phyloP scores from a whole-genome alignment of 768 basidiomycete species.

The Tubosaeta sp. region DNA sequence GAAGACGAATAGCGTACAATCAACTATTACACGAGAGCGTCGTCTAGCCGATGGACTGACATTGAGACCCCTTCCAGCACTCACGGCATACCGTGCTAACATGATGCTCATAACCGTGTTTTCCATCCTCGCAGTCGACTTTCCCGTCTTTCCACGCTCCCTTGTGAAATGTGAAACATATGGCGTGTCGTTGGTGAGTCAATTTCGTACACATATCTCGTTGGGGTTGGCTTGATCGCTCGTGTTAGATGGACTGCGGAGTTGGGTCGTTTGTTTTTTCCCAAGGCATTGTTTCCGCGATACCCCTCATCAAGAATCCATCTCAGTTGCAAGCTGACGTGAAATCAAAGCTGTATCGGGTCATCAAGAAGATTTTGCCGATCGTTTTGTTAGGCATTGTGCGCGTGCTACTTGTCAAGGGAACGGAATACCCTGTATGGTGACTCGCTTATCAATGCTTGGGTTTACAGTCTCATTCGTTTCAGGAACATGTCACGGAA shows the following conservation, averaged over 20 bases:
- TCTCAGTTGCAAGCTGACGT: slow-evolving; percentile 46
- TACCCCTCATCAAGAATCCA: slow-evolving; percentile 68
- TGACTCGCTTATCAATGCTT: not conserved
- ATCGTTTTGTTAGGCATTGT: slow-evolving; percentile 70
- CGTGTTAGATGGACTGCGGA: slow-evolving; percentile 88
- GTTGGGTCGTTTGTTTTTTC: slow-evolving; percentile 98
- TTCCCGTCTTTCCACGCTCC: slow-evolving; percentile 81
- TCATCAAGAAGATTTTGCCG: slow-evolving; percentile 59
- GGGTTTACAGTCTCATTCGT: not conserved
- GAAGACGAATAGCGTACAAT: slow-evolving; percentile 13
- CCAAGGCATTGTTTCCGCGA: slow-evolving; percentile 87
- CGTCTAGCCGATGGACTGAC: not conserved
- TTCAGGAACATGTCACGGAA: slow-evolving; percentile 90
- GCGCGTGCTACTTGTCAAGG: slow-evolving; percentile 84
- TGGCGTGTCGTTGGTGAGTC: slow-evolving; percentile 84
- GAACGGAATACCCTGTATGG: slow-evolving; percentile 86
- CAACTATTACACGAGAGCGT: not conserved
- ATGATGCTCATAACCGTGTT: slow-evolving; percentile 93
- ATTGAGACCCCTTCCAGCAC: slow-evolving; percentile 57
- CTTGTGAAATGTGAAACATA: slow-evolving; percentile 93
- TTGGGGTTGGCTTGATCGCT: not conserved
- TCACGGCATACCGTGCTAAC: slow-evolving; percentile 87
- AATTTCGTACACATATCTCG: not conserved
- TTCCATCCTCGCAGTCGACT: slow-evolving; percentile 94
- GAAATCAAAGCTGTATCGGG: slow-evolving; percentile 45